Evolutionary conservation across 176 grass and related monocot species (phyloP).

Genomic region (Thalia dealbata): DNA sequence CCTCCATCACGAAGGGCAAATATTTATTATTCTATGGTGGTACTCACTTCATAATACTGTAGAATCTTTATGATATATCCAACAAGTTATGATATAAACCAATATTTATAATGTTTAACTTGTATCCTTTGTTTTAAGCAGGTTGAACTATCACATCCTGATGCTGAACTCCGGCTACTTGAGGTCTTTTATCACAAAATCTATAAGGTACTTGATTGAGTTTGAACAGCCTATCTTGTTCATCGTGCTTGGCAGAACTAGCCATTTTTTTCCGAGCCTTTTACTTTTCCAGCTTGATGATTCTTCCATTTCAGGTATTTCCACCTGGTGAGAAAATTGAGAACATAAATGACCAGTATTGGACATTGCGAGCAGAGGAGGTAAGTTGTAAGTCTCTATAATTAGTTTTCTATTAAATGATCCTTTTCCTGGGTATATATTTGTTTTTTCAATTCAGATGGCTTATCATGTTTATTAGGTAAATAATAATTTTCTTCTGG

Average conservation of each 20-base stretch:
- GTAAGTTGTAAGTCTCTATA: conserved; percentile 31
- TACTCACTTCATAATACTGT: not conserved
- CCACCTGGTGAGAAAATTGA: conserved; percentile 80
- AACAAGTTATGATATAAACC: not conserved
- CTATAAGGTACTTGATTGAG: conserved; percentile 49
- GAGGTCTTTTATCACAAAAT: conserved; percentile 98
- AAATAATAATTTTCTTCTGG: conserved; percentile 1
- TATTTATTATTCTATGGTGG: not conserved
- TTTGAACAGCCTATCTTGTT: not conserved
- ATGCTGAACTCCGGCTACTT: conserved; percentile 71
- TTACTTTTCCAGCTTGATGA: not conserved
- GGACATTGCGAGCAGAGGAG: conserved; percentile 95
- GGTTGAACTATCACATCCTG: conserved; percentile 83
- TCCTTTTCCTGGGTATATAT: too few relatives aligned
- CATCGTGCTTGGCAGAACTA: too few relatives aligned
- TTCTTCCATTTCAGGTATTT: conserved; percentile 59
- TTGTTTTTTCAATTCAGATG: not conserved
- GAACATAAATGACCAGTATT: conserved; percentile 99
- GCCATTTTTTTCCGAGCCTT: not conserved
- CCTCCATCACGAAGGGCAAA: not conserved
- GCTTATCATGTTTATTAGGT: not conserved
- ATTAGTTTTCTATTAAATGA: not conserved
- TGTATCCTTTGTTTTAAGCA: conserved; percentile 17
- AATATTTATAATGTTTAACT: not conserved
- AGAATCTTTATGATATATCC: not conserved